Evolutionary conservation across 495 filamentous ascomycete genomes (phyloP), one percentile per base, ranked within the genome.

Genomic region (Cladorrhinum samala): DNA sequence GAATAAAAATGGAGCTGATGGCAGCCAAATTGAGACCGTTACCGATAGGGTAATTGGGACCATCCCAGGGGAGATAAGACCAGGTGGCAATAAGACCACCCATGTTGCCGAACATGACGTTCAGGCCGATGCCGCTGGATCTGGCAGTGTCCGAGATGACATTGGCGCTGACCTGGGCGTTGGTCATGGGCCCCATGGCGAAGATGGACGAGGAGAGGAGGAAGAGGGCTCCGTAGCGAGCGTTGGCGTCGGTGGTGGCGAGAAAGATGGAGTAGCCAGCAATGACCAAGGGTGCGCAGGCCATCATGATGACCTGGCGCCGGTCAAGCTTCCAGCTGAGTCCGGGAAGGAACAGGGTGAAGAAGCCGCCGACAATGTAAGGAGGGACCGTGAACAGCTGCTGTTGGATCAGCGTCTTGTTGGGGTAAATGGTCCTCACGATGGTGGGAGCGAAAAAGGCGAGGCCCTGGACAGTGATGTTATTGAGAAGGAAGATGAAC

Each of bases 381-480:
- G 86, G 86, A 0, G 86, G 86, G 0, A 88, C 86, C 0, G 86
- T 88, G 56, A 76, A 78, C 0, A 88, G 79, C 21, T 72, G 74
- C 46, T 65, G 55, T 57, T 17, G 54, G 43, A 88, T 67, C 21
- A 80, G 75, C 27, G 66, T 73, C 57, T 71, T 71, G 16, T 75
- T 43, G 27, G 82, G 87, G 42, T 85, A 85, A 48, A 89, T 88
- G 23, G 77, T 84, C 25, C 68, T 59, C 17, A 88, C 82, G 64
- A 89, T 86, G 11, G 85, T 88, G 0, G 86, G 85, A 0, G 78
- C 72, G 64, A 88, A 89, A 73, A 88, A 86, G 7, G 78, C 80
- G 38, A 91, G 74, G 0, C 84, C 86, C 62, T 93, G 90, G 11
- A 93, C 77, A 0, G 86, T 87, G 48, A 85, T 83, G 64, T 84